phyloP scores from a whole-genome alignment of 2,329 filamentous ascomycete species.

The Ascochyta lentis region DNA sequence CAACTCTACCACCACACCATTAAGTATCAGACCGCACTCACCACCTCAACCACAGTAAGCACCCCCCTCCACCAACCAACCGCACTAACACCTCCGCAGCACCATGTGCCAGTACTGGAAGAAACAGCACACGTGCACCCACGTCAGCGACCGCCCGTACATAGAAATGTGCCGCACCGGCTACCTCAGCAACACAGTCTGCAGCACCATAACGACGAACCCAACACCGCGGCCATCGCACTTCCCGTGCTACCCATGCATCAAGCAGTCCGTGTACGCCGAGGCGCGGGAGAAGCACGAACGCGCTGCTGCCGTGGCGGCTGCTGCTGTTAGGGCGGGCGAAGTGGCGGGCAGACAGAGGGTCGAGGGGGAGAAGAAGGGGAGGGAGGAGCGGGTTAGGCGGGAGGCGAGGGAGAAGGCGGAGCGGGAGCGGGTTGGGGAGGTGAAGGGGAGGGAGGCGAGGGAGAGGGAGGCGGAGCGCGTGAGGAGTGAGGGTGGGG shows the following conservation, averaged over 20 bases:
- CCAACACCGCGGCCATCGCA: constrained; percentile 20
- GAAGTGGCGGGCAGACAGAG: constrained; percentile 18
- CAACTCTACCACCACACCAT: background rate
- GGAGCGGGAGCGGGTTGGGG: constrained; percentile 26
- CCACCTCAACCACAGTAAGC: background rate
- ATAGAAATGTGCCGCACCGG: constrained; percentile 33
- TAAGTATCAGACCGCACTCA: background rate
- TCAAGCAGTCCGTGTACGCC: constrained; percentile 21
- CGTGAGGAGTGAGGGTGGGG: constrained; percentile 27
- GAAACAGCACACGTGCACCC: constrained; percentile 31
- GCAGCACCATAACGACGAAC: constrained; percentile 23
- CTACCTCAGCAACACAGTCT: constrained; percentile 29
- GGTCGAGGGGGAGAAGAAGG: constrained; percentile 18
- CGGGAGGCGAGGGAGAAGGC: constrained; percentile 33
- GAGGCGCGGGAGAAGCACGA: constrained; percentile 14
- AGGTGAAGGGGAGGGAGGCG: constrained; percentile 18
- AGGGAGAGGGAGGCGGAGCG: constrained; percentile 24
- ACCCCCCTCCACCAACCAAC: background rate
- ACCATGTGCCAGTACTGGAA: constrained; percentile 38
- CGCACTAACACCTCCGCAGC: background rate
- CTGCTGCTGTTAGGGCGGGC: constrained; percentile 12
- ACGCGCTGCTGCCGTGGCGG: background rate
- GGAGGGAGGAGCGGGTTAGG: constrained; percentile 30
- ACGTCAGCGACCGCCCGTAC: constrained; percentile 29
- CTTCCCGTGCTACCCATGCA: constrained; percentile 35